A percentile compares a stretch with the other conserved stretches of the same genome.
Conservation (phyloP, 371 early-diverging fungal species). For the Mortierella sp. region DNA sequence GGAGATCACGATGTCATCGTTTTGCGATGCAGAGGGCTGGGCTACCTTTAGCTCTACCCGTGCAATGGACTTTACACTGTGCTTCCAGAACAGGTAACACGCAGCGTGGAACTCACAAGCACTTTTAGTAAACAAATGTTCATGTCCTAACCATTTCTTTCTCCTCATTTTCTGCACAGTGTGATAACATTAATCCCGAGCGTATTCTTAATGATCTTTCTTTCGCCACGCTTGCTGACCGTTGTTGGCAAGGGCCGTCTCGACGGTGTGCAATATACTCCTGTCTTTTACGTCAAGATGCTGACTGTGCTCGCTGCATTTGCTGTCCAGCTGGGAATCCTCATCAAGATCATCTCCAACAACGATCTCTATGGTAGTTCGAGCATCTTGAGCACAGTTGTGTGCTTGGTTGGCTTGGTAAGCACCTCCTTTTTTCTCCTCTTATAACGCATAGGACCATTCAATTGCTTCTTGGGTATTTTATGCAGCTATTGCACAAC, state of each 20-base stretch:
- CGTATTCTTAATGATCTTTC: constrained; percentile 60
- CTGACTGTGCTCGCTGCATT: constrained; percentile 14
- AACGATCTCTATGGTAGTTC: constrained; percentile 22
- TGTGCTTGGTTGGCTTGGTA: constrained; percentile 35
- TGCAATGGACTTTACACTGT: constrained; percentile 73
- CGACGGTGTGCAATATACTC: constrained; percentile 10
- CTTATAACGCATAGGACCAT: not conserved
- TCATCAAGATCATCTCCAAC: constrained; percentile 16
- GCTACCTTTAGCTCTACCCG: constrained; percentile 35
- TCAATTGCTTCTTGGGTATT: too few relatives aligned
- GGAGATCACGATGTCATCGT: constrained; percentile 14
- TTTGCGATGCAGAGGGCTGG: constrained; percentile 52
- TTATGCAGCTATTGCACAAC: too few relatives aligned
- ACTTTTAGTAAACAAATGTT: not conserved
- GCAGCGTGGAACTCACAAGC: not conserved
- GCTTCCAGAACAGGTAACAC: constrained; percentile 76
- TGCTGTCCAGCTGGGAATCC: constrained; percentile 29
- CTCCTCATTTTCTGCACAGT: not conserved
- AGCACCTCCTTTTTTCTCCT: not conserved
- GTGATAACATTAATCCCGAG: constrained; percentile 61
- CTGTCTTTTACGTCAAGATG: constrained; percentile 22
- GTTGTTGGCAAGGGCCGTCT: constrained; percentile 51
- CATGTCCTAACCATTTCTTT: not conserved
- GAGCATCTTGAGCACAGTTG: constrained; percentile 34
- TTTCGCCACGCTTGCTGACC: constrained; percentile 63